Evolutionary conservation across 352 stramenopile species (phyloP).

Genomic region (Phytophthora uliginosa): DNA sequence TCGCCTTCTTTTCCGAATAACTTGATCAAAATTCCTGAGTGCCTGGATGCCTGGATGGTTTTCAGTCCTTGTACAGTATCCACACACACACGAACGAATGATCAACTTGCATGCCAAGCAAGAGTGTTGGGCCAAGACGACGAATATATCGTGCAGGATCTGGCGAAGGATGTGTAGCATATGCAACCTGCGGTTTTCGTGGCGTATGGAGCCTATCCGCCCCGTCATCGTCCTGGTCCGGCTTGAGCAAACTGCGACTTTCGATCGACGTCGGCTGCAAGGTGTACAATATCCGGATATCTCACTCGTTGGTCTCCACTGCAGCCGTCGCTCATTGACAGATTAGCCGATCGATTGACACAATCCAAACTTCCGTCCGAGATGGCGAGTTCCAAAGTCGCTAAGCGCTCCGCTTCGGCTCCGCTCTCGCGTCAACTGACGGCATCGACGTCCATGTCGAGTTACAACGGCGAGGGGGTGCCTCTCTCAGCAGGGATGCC

Average conservation of each 20-base stretch:
- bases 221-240: conserved; percentile 6
- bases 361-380: not conserved
- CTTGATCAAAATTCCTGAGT: not conserved
- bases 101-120: not conserved
- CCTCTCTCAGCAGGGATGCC: conserved; percentile 15
- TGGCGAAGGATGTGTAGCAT: conserved; percentile 24
- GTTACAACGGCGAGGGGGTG: conserved; percentile 14
- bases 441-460: conserved; percentile 29
- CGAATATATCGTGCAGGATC: not conserved
- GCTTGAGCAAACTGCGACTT: conserved; percentile 14
- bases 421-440: conserved; percentile 18
- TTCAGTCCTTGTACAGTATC: not conserved
- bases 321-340: conserved; percentile 29
- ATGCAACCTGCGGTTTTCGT: conserved; percentile 17
- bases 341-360: conserved; percentile 18
- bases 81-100: not conserved
- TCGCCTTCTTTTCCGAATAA: not conserved
- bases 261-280: conserved; percentile 23
- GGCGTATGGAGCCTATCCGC: conserved; percentile 5
- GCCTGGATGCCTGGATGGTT: not conserved
- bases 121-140: not conserved
- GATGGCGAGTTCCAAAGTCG: conserved; percentile 20
- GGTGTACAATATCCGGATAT: conserved; percentile 19
- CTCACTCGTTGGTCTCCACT: conserved; percentile 19
- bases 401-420: conserved; percentile 21